Conservation (phyloP, 495 filamentous ascomycete genomes). For the Paragyromitra xinjiangensis region DNA sequence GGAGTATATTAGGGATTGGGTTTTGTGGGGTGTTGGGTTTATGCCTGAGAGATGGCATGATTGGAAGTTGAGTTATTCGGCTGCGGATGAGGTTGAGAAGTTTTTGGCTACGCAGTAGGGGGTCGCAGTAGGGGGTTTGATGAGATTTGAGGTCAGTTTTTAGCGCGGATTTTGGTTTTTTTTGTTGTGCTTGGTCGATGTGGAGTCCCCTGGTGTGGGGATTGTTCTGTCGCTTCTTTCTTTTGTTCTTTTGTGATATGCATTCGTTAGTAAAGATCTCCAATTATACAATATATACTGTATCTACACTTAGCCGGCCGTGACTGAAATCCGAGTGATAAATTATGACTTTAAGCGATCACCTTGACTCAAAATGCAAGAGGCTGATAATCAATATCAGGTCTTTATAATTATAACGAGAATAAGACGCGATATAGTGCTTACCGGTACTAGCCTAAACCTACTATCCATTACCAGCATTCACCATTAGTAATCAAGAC, state of each 20-base stretch:
- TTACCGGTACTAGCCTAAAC: too few relatives aligned
- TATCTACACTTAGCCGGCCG: not conserved
- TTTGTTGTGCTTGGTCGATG: not conserved
- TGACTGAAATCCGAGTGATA: too few relatives aligned
- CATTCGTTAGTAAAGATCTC: not conserved
- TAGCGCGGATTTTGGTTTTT: not conserved
- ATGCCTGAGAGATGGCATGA: slow-evolving; percentile 72
- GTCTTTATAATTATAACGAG: too few relatives aligned
- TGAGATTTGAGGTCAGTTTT: not conserved
- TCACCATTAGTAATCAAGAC: too few relatives aligned
- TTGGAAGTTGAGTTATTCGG: slow-evolving; percentile 88
- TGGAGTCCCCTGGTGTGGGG: too few relatives aligned
- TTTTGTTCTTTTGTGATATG: not conserved
- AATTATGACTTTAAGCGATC: too few relatives aligned
- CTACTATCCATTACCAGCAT: too few relatives aligned
- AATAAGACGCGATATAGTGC: too few relatives aligned
- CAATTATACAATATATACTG: not conserved
- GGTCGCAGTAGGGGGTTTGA: not conserved
- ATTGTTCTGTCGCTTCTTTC: not conserved
- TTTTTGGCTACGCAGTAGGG: slow-evolving; percentile 38
- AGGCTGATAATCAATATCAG: too few relatives aligned
- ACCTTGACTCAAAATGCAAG: too few relatives aligned
- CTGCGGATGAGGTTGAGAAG: slow-evolving; percentile 82
- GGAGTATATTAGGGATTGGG: slow-evolving; percentile 70
- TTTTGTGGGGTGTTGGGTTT: slow-evolving; percentile 13